Base-by-base conservation (phyloP, 2,329 filamentous ascomycete genomes). In the Arthrobotrys pseudoclavata region DNA sequence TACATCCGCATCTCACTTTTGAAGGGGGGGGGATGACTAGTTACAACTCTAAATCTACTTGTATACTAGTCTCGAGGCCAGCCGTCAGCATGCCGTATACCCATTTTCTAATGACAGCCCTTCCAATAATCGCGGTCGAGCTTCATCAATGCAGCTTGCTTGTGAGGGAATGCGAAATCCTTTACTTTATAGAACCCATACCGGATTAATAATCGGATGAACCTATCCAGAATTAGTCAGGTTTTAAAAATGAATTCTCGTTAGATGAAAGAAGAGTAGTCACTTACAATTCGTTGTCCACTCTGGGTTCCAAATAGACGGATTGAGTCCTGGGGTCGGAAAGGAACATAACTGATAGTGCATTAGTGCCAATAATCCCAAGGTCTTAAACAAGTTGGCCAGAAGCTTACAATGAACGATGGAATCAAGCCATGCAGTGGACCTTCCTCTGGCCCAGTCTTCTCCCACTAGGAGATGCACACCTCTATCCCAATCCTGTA, bases 401-500 rank as follows among this genome's bases (percentile, higher is more conserved):
- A 82, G 91, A 85, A 82, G 91, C 80, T 91, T 92, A 86, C 91
- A 95, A 83, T 99, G 96, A n/a, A 96, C 90, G 80, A 98, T 83
- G 20, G 93, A 91, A 63, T 89, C 92, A 80, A 97, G 83, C 96
- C 96, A 99, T 34, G 90, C 86, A 66, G 88, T 88, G 22, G 97
- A 91, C 22, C 90, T 85, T 0, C 95, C 95, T 63, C 95, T 87
- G 69, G 94, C 96, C 85, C 96, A 96, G 81, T 97, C 90, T 84
- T 98, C 96, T 0, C 96, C 96, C 2, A 99, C 88, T 45, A 99
- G 86, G 12, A 96, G 89, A 82, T 99, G 96, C 18, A 98, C 85
- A 0, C 96, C 96, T 5, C 96, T 87, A 81, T 98, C 95, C 84
- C 91, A 98, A 81, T 97, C 92, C 6, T 88, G 89, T 0, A 90